Evolutionary conservation across 257 asterid genomes (phyloP).

Genomic region (Primulina eburnea): DNA sequence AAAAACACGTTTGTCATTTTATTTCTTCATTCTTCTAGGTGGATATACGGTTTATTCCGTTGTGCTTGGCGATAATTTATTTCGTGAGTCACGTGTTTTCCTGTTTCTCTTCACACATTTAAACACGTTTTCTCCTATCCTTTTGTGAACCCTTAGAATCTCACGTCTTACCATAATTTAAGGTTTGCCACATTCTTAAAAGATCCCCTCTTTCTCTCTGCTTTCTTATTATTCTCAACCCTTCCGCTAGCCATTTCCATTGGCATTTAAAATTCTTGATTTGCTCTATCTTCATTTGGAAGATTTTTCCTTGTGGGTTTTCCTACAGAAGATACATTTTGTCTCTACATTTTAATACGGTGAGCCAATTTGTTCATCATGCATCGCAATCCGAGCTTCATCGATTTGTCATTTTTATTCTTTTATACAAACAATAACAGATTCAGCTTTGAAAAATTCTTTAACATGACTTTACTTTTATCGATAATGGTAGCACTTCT

Average conservation of each 20-base stretch:
- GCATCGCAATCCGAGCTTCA: background rate
- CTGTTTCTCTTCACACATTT: background rate
- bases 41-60: background rate
- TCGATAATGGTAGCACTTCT: no score
- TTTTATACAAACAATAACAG: background rate
- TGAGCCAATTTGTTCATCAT: conserved; percentile 9
- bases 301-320: conserved; percentile 25
- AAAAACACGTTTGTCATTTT: background rate
- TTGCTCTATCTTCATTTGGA: conserved; percentile 11
- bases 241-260: conserved; percentile 32
- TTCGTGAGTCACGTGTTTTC: conserved; percentile 16
- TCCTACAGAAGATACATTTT: conserved; percentile 22
- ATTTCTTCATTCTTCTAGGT: background rate
- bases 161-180: conserved; percentile 29
- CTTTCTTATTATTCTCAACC: conserved; percentile 23
- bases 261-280: conserved; percentile 26
- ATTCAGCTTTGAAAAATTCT: no score
- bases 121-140: conserved; percentile 31
- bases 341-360: conserved; percentile 13
- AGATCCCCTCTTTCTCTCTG: conserved; percentile 21
- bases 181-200: conserved; percentile 19
- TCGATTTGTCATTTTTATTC: background rate
- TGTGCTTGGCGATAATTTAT: conserved; percentile 32
- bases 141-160: conserved; percentile 31
- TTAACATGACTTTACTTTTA: no score